These are phyloP conservation scores for Raffaelea ambrosiae DNA, from an alignment of 2,329 filamentous ascomycete genomes.

Conservation along the genomic window DNA sequence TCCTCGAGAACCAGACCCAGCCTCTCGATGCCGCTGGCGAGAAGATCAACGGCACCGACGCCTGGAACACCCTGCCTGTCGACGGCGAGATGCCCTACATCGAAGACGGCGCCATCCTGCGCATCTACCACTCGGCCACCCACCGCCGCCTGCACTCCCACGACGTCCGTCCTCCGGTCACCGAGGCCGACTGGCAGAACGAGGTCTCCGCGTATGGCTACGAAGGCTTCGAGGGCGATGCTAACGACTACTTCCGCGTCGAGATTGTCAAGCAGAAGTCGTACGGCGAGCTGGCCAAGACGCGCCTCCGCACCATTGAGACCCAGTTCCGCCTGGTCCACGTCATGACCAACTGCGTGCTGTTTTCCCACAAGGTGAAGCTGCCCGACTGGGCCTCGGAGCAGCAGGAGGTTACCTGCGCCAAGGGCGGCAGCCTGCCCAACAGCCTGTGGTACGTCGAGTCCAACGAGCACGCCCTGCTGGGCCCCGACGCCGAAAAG, in stretches of 20 bases:
- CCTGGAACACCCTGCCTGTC: constrained; percentile 70
- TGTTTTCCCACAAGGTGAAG: constrained; percentile 99
- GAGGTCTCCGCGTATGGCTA: constrained; percentile 97
- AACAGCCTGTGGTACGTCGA: constrained; percentile 98
- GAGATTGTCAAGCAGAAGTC: constrained; percentile 93
- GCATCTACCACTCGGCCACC: constrained; percentile 75
- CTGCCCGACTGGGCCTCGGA: constrained; percentile 96
- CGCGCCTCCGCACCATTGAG: constrained; percentile 84
- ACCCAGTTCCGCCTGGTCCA: constrained; percentile 95
- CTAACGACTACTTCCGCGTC: constrained; percentile 90
- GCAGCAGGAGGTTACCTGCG: constrained; percentile 98
- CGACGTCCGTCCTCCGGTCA: constrained; percentile 79
- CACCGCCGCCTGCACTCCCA: constrained; percentile 91
- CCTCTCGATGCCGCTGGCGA: constrained; percentile 69
- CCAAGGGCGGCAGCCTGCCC: constrained; percentile 79
- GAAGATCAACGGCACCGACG: constrained; percentile 68
- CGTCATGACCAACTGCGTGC: constrained; percentile 88
- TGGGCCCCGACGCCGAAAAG: constrained; percentile 71
- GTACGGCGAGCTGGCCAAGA: constrained; percentile 67
- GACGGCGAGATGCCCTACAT: constrained; percentile 45
- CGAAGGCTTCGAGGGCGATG: constrained; percentile 92
- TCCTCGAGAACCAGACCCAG: constrained; percentile 93
- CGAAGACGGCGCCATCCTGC: constrained; percentile 70
- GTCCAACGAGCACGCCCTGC: constrained; percentile 73
- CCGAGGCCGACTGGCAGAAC: constrained; percentile 88